Evolutionary conservation across 2,329 filamentous ascomycete species (phyloP), one percentile per base, ranked within the genome.

Genomic region (Monosporascus ibericus): DNA sequence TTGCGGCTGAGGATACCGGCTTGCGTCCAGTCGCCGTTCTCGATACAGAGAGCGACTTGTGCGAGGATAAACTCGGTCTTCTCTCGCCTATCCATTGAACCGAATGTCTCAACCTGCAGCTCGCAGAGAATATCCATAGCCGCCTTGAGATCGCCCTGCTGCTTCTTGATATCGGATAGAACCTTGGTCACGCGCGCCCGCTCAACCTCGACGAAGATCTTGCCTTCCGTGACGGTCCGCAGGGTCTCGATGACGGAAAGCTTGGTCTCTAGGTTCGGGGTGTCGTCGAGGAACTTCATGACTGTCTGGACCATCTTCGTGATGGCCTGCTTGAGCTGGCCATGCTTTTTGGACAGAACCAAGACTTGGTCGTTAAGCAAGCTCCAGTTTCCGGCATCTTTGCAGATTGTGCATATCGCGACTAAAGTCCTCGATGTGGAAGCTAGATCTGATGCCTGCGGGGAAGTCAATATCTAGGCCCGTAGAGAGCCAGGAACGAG

Each of bases 181-280:
- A 96, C 95, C 68, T 87, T 90, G 64, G 94, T 99, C 55, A 99
- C 87, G 61, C 94, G 88, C 59, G 94, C 94, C 61, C 94, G 86
- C 79, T 99, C 94, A 50, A 99, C 94, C 77, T 99, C 94, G 64
- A 99, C 92, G 66, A 99, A 99, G 70, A 99, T 99, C 87, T 99
- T 99, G 74, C 94, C 94, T 74, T 99, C 94, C 8, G 94, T 99
- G 48, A 99, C 92, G 42, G 92, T 97, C 63, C 94, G 85, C 65
- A 99, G 73, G 1, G 92, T 95, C 74, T 99, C 92, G 65, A 99
- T 99, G 54, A 96, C 85, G 22, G 89, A 87, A 52, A 99, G 78
- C 76, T 97, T 99, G 37, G 85, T 91, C 62, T 96, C 91, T 55
- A 90, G 67, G 65, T 84, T 87, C 36, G 94, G 91, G 22, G 91